These are phyloP conservation scores for Saccharomyces hybrid DNA, from an alignment of 1,139 yeast genomes.

Conservation along the genomic window DNA sequence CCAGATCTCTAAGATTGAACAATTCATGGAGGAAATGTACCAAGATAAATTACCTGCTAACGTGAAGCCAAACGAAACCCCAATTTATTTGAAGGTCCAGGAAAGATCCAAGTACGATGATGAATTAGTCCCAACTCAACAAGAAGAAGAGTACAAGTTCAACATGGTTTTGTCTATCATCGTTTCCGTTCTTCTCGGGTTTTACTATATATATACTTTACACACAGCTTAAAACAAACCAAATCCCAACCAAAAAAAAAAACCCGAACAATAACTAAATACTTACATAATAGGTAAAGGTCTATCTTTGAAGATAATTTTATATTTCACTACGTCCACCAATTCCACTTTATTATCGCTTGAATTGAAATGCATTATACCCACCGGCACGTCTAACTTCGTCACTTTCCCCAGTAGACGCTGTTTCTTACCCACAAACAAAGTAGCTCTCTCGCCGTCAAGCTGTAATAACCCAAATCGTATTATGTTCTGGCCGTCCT, in stretches of 20 bases:
- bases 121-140: constrained; percentile 19
- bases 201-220: constrained; percentile 1
- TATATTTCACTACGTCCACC: constrained; percentile 51
- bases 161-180: constrained; percentile 8
- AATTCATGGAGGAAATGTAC: constrained; percentile 68
- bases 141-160: constrained; percentile 28
- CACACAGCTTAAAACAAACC: background rate
- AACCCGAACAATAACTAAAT: background rate
- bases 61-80: constrained; percentile 37
- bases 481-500: constrained; percentile 37
- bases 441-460: constrained; percentile 46
- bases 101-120: constrained; percentile 31
- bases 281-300: constrained; percentile 67
- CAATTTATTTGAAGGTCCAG: constrained; percentile 34
- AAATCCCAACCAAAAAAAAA: background rate
- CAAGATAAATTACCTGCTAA: constrained; percentile 47
- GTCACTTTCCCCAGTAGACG: constrained; percentile 53
- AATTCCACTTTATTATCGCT: constrained; percentile 36
- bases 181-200: constrained; percentile 1
- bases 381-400: constrained; percentile 53
- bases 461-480: constrained; percentile 52
- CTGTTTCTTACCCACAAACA: constrained; percentile 61
- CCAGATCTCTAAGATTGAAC: constrained; percentile 81
- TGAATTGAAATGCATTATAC: constrained; percentile 43
- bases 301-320: constrained; percentile 53